phyloP scores from a whole-genome alignment of 2,329 filamentous ascomycete species.

The Cadophora luteo-olivacea region DNA sequence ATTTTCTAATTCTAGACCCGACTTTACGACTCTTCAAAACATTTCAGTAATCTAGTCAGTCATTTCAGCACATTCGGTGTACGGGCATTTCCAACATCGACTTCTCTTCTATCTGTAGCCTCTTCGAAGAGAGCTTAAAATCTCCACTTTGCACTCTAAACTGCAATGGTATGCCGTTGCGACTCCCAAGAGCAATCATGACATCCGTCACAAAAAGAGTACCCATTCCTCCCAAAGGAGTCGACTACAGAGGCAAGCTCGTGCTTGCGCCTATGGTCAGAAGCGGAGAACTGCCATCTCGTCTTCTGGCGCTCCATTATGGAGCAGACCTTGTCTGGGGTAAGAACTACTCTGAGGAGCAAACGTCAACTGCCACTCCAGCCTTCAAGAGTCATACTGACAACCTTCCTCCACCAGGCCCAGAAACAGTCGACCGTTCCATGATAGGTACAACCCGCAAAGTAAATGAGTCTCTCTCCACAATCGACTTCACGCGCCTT shows the following conservation, averaged over 20 bases:
- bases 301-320: slow-evolving; percentile 88
- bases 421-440: slow-evolving; percentile 91
- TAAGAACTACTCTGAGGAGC: slow-evolving; percentile 46
- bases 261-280: slow-evolving; percentile 98
- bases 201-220: slow-evolving; percentile 68
- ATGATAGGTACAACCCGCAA: slow-evolving; percentile 86
- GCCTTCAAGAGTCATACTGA: slow-evolving; percentile 18
- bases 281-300: slow-evolving; percentile 92
- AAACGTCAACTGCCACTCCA: not conserved
- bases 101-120: not conserved
- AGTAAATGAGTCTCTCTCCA: slow-evolving; percentile 76
- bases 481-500: slow-evolving; percentile 82
- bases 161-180: slow-evolving; percentile 43
- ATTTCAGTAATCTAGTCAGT: not conserved
- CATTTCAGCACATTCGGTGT: not conserved
- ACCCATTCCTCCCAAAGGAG: slow-evolving; percentile 84
- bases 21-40: not conserved
- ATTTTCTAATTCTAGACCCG: not conserved
- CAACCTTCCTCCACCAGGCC: slow-evolving; percentile 58
- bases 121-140: not conserved
- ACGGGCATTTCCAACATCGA: not conserved
- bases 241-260: slow-evolving; percentile 92
- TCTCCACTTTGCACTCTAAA: not conserved
- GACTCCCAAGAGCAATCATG: slow-evolving; percentile 60
- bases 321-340: slow-evolving; percentile 97